phyloP scores from a whole-genome alignment of 345 rosid genomes.

The Brassica juncea region DNA sequence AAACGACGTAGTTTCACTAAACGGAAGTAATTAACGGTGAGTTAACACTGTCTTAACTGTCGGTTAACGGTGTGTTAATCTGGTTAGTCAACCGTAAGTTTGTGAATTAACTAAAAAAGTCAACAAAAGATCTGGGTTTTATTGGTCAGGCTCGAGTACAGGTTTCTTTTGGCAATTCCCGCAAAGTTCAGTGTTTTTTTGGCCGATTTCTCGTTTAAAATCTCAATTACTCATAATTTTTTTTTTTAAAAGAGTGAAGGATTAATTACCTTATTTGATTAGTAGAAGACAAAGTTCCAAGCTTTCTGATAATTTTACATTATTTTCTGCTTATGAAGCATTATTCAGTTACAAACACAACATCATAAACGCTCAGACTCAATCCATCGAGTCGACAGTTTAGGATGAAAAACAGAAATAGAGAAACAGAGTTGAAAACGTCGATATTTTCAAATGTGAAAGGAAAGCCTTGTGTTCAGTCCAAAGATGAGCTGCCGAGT shows the following conservation, averaged over 20 bases:
- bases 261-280: neutral
- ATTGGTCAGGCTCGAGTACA: too few relatives aligned
- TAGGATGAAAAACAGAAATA: neutral
- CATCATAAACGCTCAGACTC: neutral
- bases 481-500: constrained; percentile 1
- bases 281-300: neutral
- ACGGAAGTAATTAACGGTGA: too few relatives aligned
- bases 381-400: neutral
- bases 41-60: too few relatives aligned
- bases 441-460: neutral
- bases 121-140: too few relatives aligned
- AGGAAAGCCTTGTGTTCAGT: neutral
- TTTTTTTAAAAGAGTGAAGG: neutral
- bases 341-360: neutral
- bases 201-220: neutral
- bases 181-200: too few relatives aligned
- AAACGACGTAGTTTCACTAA: too few relatives aligned
- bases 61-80: too few relatives aligned
- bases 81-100: too few relatives aligned
- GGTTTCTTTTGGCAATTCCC: too few relatives aligned
- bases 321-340: neutral
- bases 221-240: neutral
- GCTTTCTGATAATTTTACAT: neutral
- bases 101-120: too few relatives aligned
- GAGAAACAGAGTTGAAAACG: neutral